A percentile compares a stretch with the other conserved stretches of the same genome.
Evolutionary conservation across 2,329 filamentous ascomycete genomes (phyloP).

Genomic region (Cercospora sp.): DNA sequence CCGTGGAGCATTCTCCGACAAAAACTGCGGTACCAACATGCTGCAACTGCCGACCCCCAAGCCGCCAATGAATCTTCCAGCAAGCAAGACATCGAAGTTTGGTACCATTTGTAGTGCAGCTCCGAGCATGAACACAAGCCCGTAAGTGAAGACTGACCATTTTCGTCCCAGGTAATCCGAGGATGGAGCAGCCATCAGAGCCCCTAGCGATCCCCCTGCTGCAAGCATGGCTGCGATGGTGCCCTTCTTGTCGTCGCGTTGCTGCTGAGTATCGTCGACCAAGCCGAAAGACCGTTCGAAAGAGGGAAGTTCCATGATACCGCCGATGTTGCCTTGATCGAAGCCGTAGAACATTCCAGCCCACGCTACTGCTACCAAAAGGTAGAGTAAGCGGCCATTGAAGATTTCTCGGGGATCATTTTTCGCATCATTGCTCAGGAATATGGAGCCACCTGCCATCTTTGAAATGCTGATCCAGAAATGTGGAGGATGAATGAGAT

Average conservation of each 20-base stretch:
- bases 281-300: background rate
- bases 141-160: constrained; percentile 1
- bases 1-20: background rate
- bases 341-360: background rate
- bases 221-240: constrained; percentile 1
- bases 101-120: background rate
- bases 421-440: constrained; percentile 1
- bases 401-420: background rate
- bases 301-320: background rate
- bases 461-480: background rate
- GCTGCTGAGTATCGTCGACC: background rate
- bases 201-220: background rate
- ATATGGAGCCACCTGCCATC: background rate
- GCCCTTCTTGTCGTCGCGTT: background rate
- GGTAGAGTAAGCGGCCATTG: background rate
- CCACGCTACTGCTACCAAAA: background rate
- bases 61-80: constrained; percentile 1
- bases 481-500: background rate
- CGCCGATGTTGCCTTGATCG: constrained; percentile 7
- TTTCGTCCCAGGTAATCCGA: background rate
- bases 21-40: background rate
- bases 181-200: background rate
- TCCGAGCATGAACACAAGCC: background rate
- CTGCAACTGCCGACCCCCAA: background rate
- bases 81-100: background rate